Percentiles rank a stretch among this genome's conserved stretches.
phyloP scores from a whole-genome alignment of 2,329 filamentous ascomycete genomes.

The Venturia effusa region DNA sequence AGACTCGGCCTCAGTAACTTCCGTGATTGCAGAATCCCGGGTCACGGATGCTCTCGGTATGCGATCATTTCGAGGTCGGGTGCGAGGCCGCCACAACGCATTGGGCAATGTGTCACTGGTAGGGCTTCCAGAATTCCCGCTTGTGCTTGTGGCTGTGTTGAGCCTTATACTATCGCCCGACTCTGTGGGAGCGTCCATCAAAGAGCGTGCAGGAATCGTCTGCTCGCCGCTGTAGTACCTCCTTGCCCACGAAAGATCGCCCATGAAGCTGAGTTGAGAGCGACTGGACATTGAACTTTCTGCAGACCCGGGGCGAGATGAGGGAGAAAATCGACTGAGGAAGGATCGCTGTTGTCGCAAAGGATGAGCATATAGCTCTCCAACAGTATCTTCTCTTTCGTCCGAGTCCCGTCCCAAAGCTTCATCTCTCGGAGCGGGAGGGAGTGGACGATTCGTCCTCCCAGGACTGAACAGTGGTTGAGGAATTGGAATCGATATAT shows the following conservation, averaged over 20 bases:
- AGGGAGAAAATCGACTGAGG: constrained; percentile 21
- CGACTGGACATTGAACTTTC: constrained; percentile 21
- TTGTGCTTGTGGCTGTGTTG: constrained; percentile 21
- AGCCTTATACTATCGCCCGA: neutral
- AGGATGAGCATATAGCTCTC: constrained; percentile 25
- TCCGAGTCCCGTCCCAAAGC: constrained; percentile 23
- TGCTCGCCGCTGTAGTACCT: constrained; percentile 12
- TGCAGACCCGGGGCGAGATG: constrained; percentile 24
- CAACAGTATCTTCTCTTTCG: constrained; percentile 28
- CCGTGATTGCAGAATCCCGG: neutral
- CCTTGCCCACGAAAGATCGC: constrained; percentile 9
- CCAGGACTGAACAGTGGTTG: constrained; percentile 26
- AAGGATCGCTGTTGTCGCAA: constrained; percentile 26
- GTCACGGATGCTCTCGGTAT: neutral
- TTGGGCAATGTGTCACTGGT: constrained; percentile 27
- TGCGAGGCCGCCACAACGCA: constrained; percentile 27
- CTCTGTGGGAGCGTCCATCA: neutral
- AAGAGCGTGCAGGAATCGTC: neutral
- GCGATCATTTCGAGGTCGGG: constrained; percentile 18
- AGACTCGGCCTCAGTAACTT: neutral
- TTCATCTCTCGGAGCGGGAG: constrained; percentile 13
- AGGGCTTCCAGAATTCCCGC: constrained; percentile 25
- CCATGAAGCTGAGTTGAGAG: constrained; percentile 11
- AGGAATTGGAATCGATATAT: constrained; percentile 23
- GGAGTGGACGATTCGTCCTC: constrained; percentile 6